Evolutionary conservation across 2,329 filamentous ascomycete species (phyloP), one percentile per base, ranked within the genome.

Genomic region (Sclerotiophoma versabilis): DNA sequence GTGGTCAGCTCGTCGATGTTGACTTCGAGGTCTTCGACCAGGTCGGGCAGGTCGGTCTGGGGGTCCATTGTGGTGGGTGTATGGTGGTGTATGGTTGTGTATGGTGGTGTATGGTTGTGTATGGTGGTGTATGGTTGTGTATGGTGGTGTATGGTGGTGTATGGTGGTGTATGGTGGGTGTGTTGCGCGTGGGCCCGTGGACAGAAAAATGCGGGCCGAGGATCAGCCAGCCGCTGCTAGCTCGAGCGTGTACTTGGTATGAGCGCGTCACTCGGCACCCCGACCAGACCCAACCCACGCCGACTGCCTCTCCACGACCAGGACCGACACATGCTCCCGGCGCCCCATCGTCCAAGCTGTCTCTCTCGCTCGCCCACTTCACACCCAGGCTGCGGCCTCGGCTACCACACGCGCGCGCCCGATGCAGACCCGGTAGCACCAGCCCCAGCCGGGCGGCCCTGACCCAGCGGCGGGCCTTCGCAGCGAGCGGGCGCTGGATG

Each of bases 1-100:
- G 87, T 84, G 71, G 96, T 86, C 39, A 98, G 83, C 49, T 88
- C 84, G 76, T 96, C 90, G 44, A 98, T 84, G 72, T 92, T 86
- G 63, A 85, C 84, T 62, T 92, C 88, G 45, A 97, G 85, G 72
- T 87, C 84, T 66, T 90, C 86, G 44, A 96, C 80, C 45, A 90
- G 83, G 25, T 88, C 84, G 9, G 83, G 77, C 47, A 95, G 80
- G 68, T 89, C 63, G 50, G 45, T 83, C 60, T 77, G 60, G 14
- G 78, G 73, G 32, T 86, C 83, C 83, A 86, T 85, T 48, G 22
- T 51, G 38, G 37, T 15, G 15, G 19, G 4, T 27, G 25, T 33
- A 23, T 32, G 32, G 15, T 1, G 30, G 14, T 10, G 1, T 3
- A 11, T n/a, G 36, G 5, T 30, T 45, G 33, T 29, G 26, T 20